Conservation (phyloP, 495 filamentous ascomycete genomes). For the Saxophila tyrrhenica region DNA sequence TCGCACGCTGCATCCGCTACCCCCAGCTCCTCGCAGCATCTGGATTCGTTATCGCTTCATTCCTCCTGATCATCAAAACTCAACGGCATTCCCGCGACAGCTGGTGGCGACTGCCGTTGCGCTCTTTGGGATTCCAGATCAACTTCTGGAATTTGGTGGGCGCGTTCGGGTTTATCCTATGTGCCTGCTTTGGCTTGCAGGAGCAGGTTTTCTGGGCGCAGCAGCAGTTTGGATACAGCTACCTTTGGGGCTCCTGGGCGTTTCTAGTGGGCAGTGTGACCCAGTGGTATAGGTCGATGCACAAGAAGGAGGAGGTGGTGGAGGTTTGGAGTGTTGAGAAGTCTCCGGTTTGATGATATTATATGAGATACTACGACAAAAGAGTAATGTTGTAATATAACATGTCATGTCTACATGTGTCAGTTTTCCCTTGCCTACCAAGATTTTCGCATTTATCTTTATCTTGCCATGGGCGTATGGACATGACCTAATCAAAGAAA, state of each 20-base stretch:
- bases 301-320: conserved; percentile 31
- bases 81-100: conserved; percentile 5
- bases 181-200: conserved; percentile 48
- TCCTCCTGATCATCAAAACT: conserved; percentile 13
- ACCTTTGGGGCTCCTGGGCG: conserved; percentile 6
- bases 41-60: conserved; percentile 13
- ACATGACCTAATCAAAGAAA: too few relatives aligned
- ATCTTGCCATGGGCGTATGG: too few relatives aligned
- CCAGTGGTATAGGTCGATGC: conserved; percentile 53
- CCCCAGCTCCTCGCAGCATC: conserved; percentile 13
- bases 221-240: conserved; percentile 7
- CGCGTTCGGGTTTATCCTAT: conserved; percentile 25
- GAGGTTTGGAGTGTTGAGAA: neutral
- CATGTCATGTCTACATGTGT: too few relatives aligned
- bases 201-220: conserved; percentile 15
- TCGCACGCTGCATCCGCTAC: conserved; percentile 39
- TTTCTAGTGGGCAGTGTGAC: conserved; percentile 30
- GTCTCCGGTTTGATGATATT: neutral
- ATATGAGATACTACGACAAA: too few relatives aligned
- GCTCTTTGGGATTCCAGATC: conserved; percentile 12
- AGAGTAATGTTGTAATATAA: too few relatives aligned
- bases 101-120: conserved; percentile 14
- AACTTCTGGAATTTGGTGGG: conserved; percentile 14
- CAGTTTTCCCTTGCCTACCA: too few relatives aligned
- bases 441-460: too few relatives aligned